A percentile compares a stretch with the other conserved stretches of the same genome.
Evolutionary conservation across 2,329 filamentous ascomycete species (phyloP).

Genomic region (Cercospora sp.): DNA sequence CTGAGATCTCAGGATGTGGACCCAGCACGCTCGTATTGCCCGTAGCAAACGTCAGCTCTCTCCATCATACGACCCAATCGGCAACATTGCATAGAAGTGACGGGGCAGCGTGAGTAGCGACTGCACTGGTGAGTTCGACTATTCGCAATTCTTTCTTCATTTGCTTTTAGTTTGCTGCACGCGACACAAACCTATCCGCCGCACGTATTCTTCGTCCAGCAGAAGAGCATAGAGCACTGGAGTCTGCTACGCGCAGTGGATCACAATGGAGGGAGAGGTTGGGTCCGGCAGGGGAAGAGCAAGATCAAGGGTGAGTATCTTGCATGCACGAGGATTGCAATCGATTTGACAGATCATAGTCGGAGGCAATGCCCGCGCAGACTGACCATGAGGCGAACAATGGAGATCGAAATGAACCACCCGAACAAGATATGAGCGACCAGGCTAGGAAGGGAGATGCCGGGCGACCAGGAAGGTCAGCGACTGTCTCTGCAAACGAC

Average conservation of each 20-base stretch:
- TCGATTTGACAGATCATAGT: background rate
- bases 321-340: background rate
- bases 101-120: background rate
- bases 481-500: constrained; percentile 18
- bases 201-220: background rate
- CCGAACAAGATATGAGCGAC: background rate
- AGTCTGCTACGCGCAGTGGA: background rate
- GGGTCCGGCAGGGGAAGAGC: background rate
- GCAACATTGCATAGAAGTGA: background rate
- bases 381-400: background rate
- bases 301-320: background rate
- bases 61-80: background rate
- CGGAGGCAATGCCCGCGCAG: background rate
- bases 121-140: background rate
- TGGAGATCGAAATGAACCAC: background rate
- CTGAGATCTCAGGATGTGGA: background rate
- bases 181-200: background rate
- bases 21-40: background rate
- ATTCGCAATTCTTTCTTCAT: background rate
- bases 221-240: background rate
- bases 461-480: constrained; percentile 19
- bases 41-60: background rate
- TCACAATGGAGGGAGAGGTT: background rate
- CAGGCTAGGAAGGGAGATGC: constrained; percentile 6
- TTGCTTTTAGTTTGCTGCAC: background rate